phyloP scores from a whole-genome alignment of 2,329 filamentous ascomycete species.

The Cercospora canescens region DNA sequence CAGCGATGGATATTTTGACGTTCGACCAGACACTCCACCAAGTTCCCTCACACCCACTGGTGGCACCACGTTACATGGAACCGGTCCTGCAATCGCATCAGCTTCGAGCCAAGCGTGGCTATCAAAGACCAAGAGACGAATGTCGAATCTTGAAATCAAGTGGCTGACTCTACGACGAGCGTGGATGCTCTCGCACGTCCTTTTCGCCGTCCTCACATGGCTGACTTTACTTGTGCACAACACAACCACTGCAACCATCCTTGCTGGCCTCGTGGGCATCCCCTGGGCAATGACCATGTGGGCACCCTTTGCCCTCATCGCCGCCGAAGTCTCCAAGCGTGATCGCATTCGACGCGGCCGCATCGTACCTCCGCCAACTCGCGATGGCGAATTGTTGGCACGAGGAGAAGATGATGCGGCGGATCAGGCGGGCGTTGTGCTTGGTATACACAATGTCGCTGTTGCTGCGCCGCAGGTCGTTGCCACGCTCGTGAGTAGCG shows the following conservation, averaged over 20 bases:
- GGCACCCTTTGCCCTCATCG: slow-evolving; percentile 95
- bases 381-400: slow-evolving; percentile 40
- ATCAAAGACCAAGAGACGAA: not conserved
- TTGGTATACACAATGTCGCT: slow-evolving; percentile 94
- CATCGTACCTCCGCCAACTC: slow-evolving; percentile 40
- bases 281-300: slow-evolving; percentile 87
- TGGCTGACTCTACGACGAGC: slow-evolving; percentile 83
- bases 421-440: slow-evolving; percentile 83
- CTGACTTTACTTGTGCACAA: slow-evolving; percentile 76
- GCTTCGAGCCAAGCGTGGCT: not conserved
- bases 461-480: slow-evolving; percentile 90
- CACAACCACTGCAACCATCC: slow-evolving; percentile 69
- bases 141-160: slow-evolving; percentile 64
- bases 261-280: slow-evolving; percentile 81
- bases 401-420: slow-evolving; percentile 56
- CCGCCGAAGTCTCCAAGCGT: slow-evolving; percentile 82
- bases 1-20: slow-evolving; percentile 10
- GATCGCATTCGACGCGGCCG: slow-evolving; percentile 64
- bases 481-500: slow-evolving; percentile 78
- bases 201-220: slow-evolving; percentile 81
- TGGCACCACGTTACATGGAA: slow-evolving; percentile 9
- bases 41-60: not conserved
- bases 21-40: not conserved
- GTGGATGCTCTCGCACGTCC: slow-evolving; percentile 82
- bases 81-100: not conserved